Base-by-base conservation (phyloP, 2,329 filamentous ascomycete species). In the Talaromyces sp. region DNA sequence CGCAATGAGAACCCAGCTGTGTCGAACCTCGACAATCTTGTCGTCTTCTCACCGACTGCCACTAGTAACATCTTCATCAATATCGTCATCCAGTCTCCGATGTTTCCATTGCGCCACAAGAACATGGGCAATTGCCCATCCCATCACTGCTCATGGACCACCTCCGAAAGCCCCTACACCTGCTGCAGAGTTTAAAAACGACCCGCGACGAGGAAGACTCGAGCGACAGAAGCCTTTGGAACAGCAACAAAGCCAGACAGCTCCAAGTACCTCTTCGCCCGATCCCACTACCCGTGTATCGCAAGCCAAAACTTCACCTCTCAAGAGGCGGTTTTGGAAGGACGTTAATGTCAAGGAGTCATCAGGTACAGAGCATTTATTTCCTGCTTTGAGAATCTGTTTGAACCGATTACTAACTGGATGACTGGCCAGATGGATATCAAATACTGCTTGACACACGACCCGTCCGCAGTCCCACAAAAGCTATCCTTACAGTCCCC, bases 241-340 rank as follows among this genome's bases (percentile, higher is more conserved):
- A 35, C 69, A 83, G 60, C 69, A 76, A 60, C 69, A 76, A 66
- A 77, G 76, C 4, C 75, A 78, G 61, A 70, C 35, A 21, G 10
- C 3, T 9, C 46, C 28, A 17, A 39, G 11, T 15, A 39, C 36
- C 31, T n/a, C 22, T 33, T 5, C 22, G 0, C 19, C 53, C 8
- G 40, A 77, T 62, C 19, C 28, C 28, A 62, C 76, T 54, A 74
- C 75, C 54, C 72, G 77, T 2, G 55, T 62, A 7, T 57, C 63
- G 17, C 69, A 65, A 45, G 64, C 66, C 35, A 63, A 66, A 19
- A 65, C 70, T 33, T 65, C 70, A 28, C 77, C 79, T 1, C 79
- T 86, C 67, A 80, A 80, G 68, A 89, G 86, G 77, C 83, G 92
- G 55, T 97, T 97, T 77, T 97, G 93, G 93, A 90, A 88, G 73